Base-by-base conservation (phyloP, 257 asterid genomes). In the Rauvolfia tetraphylla region DNA sequence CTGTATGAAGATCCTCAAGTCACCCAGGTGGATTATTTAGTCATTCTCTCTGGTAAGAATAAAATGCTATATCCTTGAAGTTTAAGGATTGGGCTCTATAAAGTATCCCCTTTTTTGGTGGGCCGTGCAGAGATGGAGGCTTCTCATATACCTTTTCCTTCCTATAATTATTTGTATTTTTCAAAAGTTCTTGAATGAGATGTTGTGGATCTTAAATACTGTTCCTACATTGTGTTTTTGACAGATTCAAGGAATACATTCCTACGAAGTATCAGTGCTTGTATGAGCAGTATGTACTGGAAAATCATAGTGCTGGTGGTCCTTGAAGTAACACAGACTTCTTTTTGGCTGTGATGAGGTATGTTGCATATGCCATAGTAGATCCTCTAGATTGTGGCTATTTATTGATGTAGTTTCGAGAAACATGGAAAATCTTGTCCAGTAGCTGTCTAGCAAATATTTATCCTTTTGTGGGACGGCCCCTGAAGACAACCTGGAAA, bases 181-280 rank as follows among this genome's bases (percentile, higher is more conserved):
- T 8, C 73, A 38, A 44, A 61, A 38, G 23, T 1, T 69, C 10
- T 5, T 6, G 27, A 31, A 44, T 46, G 31, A 41, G 20, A 67
- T 58, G 42, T 61, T 71, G 27, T n/a, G 36, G 71, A 12, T 72
- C 44, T 57, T 58, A 72, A 76, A 68, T 77, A 8, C 63, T 20
- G 68, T 51, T 69, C 44, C 77, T 73, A 62, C 66, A 59, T 79
- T 77, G 75, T 71, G 78, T 31, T 67, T 58, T 82, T 72, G 79
- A 83, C 95, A 95, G 99, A 81, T 95, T 95, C 94, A 93, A 90
- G 88, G 88, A 87, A 38, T 93, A 84, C 54, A 81, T 95, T 78
- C 99, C 99, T 7, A 87, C 79, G 9, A 95, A 89, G 82, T 95
- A 86, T 76, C 94, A 66, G 41, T 76, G 93, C 78, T 49, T 91